A percentile compares a stretch with the other conserved stretches of the same genome.
Evolutionary conservation across 805 yeast species (phyloP).

Genomic region (Cyberlindnera euphorbiiphila): DNA sequence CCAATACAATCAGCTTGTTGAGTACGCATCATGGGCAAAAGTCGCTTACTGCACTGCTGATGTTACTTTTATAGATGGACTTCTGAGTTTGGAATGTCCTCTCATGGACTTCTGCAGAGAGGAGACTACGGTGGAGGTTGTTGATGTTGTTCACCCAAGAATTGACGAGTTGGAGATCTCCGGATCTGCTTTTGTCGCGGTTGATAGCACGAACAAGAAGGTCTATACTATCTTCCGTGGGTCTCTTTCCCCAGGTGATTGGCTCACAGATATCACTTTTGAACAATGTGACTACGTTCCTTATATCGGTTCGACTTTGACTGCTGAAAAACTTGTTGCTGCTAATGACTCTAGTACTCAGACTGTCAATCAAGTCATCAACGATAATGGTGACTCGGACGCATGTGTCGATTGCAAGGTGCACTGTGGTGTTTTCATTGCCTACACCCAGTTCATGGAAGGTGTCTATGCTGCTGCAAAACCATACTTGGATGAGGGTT

Average conservation of each 20-base stretch:
- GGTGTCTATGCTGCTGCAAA: conserved; percentile 36
- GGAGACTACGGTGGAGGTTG: conserved; percentile 4
- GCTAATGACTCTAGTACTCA: neutral
- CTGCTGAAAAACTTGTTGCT: conserved; percentile 1
- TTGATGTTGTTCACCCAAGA: conserved; percentile 15
- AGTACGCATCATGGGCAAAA: conserved; percentile 17
- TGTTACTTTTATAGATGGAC: conserved; percentile 6
- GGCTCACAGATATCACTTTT: conserved; percentile 54
- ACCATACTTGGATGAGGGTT: conserved; percentile 38
- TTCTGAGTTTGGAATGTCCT: conserved; percentile 14
- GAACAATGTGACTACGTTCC: conserved; percentile 47
- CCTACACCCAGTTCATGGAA: conserved; percentile 36
- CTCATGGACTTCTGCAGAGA: conserved; percentile 17
- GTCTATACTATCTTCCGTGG: conserved; percentile 60
- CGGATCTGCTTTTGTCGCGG: conserved; percentile 54
- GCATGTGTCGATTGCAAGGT: conserved; percentile 50
- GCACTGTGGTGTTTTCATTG: conserved; percentile 57
- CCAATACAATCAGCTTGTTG: conserved; percentile 9
- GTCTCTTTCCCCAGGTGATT: conserved; percentile 56
- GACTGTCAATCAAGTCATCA: conserved; percentile 3
- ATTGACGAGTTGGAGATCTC: conserved; percentile 34
- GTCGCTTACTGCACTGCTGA: conserved; percentile 20
- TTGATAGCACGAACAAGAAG: conserved; percentile 41
- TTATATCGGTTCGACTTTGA: conserved; percentile 12
- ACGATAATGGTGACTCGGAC: conserved; percentile 7